Base-by-base conservation (phyloP, 768 basidiomycete genomes). In the Grammothele lineata region DNA sequence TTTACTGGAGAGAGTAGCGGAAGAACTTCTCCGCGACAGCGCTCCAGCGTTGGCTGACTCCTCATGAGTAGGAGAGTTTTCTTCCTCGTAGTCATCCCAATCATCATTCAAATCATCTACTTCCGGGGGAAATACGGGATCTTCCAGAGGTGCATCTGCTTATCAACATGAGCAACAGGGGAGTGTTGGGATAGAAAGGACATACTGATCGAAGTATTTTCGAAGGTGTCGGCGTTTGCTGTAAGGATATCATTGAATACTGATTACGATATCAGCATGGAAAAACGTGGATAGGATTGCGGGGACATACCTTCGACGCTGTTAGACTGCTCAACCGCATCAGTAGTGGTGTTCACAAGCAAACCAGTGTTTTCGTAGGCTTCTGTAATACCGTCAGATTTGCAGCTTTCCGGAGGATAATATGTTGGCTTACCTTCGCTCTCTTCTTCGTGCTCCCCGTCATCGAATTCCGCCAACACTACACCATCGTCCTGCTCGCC, bases 11-110 rank as follows among this genome's bases (percentile, higher is more conserved):
- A 50, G 43, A 18, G 51, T 53, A 5, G 46, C 34, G 4, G 49
- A 44, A 8, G 54, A 55, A 15, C 49, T 50, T 39, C 48, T 50
- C n/a, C 50, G 45, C 14, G 50, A 55, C n/a, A 51, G 23, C 10
- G 37, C n/a, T n/a, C n/a, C n/a, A n/a, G n/a, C n/a, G n/a, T n/a
- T 33, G 10, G 47, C 48, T 17, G 36, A 42, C 10, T 32, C 34
- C 21, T 37, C 24, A 7, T 35, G 19, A 36, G 12, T 14, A 17
- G 35, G 17, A 36, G 35, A 8, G 3, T 17, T 18, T 17, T 17
- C 19, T 18, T 36, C 35, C 12, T 45, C 34, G 15, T 35, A 25
- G 18, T 49, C 49, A 24, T 45, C 54, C 43, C 46, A 55, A 11
- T 55, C 43, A 14, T 48, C 50, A 12, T 35, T 22, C 10, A 39